Conservation (phyloP, 2,329 filamentous ascomycete genomes). For the Talaromyces pinophilus region DNA sequence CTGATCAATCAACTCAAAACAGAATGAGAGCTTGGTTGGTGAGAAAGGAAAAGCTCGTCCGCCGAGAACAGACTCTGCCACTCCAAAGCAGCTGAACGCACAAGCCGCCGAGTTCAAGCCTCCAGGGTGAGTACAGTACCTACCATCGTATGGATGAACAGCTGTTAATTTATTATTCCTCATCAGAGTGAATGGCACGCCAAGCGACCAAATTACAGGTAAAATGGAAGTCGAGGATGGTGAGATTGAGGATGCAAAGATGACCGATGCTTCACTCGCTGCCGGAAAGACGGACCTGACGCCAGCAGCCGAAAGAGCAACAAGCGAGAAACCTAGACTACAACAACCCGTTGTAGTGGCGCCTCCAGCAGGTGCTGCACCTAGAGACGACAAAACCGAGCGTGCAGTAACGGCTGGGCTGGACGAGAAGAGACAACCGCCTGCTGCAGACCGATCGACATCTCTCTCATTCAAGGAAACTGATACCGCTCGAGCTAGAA, state of each 20-base stretch:
- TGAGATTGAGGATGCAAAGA: slow-evolving; percentile 50
- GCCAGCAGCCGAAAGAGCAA: not conserved
- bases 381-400: not conserved
- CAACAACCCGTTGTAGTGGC: not conserved
- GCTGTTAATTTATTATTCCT: slow-evolving; percentile 19
- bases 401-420: not conserved
- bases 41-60: slow-evolving; percentile 34
- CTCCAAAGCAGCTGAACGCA: slow-evolving; percentile 44
- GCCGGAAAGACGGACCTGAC: not conserved
- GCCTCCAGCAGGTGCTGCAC: slow-evolving; percentile 3
- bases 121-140: slow-evolving; percentile 33
- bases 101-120: slow-evolving; percentile 46
- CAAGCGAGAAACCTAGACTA: not conserved
- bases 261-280: slow-evolving; percentile 35
- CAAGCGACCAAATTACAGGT: slow-evolving; percentile 30
- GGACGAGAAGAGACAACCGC: not conserved
- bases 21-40: slow-evolving; percentile 31
- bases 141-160: not conserved
- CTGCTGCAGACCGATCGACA: not conserved
- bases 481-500: slow-evolving; percentile 26
- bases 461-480: slow-evolving; percentile 2
- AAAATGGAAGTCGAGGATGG: slow-evolving; percentile 47
- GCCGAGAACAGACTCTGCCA: slow-evolving; percentile 33
- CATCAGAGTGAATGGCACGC: slow-evolving; percentile 33
- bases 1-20: slow-evolving; percentile 22